Percentiles rank a stretch among this genome's conserved stretches.
phyloP scores from a whole-genome alignment of 1,139 yeast genomes.

The Hemisphaericaspora xylanilytica region DNA sequence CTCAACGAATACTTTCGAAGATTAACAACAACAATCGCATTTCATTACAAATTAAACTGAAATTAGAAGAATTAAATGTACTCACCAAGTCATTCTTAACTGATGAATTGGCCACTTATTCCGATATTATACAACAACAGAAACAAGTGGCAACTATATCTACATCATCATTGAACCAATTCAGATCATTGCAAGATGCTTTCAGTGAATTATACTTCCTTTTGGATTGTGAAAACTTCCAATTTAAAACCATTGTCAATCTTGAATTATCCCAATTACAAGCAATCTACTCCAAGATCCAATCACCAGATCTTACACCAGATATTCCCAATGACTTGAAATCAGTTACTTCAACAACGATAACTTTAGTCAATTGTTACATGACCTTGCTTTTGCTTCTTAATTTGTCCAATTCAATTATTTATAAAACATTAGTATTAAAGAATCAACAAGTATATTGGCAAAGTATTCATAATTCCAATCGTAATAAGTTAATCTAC shows the following conservation, averaged over 20 bases:
- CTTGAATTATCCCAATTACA: constrained; percentile 17
- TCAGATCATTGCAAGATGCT: constrained; percentile 19
- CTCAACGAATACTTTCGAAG: constrained; percentile 11
- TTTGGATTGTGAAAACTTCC: constrained; percentile 25
- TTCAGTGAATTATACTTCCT: constrained; percentile 26
- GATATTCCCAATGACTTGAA: constrained; percentile 8
- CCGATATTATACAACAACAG: constrained; percentile 17
- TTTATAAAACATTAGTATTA: constrained; percentile 34
- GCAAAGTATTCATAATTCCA: constrained; percentile 29
- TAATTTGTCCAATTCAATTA: constrained; percentile 32
- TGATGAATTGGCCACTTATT: constrained; percentile 15
- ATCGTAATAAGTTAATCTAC: constrained; percentile 27
- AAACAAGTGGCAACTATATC: constrained; percentile 18
- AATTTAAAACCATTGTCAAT: constrained; percentile 16
- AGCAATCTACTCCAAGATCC: constrained; percentile 11
- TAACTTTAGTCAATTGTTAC: constrained; percentile 25
- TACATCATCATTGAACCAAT: constrained; percentile 2
- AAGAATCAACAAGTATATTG: constrained; percentile 39
- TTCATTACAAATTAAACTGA: constrained; percentile 11
- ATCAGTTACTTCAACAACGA: constrained; percentile 8
- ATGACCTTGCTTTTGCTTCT: constrained; percentile 25
- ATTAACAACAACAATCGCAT: constrained; percentile 16
- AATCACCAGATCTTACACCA: background rate
- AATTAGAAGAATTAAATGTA: constrained; percentile 12
- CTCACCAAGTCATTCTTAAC: constrained; percentile 14